phyloP scores from a whole-genome alignment of 805 yeast species.

The Brettanomyces bruxellensis region DNA sequence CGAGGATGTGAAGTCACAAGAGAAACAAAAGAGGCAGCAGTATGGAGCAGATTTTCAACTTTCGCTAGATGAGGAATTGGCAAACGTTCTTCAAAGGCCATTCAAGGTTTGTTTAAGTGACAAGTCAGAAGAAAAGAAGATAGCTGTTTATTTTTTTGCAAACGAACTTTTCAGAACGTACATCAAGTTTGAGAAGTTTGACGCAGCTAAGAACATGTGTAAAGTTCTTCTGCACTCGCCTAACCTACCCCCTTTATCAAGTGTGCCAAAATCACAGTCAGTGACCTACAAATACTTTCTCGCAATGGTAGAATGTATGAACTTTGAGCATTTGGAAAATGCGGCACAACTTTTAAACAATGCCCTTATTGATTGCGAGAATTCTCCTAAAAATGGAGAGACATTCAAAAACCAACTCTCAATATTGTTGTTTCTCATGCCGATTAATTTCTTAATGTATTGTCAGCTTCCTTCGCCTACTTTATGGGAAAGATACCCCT shows the following conservation, averaged over 20 bases:
- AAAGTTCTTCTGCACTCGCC: constrained; percentile 21
- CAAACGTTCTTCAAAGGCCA: constrained; percentile 47
- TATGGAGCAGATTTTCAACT: neutral
- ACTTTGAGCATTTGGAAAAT: constrained; percentile 39
- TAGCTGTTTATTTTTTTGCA: constrained; percentile 62
- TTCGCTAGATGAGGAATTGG: constrained; percentile 19
- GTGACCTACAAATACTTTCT: constrained; percentile 61
- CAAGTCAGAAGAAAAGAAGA: constrained; percentile 55
- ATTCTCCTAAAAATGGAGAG: constrained; percentile 15
- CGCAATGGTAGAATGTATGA: constrained; percentile 59
- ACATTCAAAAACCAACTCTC: constrained; percentile 27
- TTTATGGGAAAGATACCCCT: constrained; percentile 34
- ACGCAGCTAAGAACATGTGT: constrained; percentile 66
- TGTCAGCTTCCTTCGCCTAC: constrained; percentile 36
- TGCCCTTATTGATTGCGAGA: constrained; percentile 35
- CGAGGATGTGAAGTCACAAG: neutral
- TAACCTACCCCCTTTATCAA: neutral
- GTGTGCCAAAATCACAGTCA: constrained; percentile 37
- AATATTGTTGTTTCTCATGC: constrained; percentile 54
- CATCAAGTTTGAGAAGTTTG: constrained; percentile 54
- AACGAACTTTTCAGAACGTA: constrained; percentile 63
- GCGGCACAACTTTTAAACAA: constrained; percentile 43
- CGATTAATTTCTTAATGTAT: constrained; percentile 45
- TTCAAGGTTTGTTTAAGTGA: constrained; percentile 76
- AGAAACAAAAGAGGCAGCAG: neutral